Evolutionary conservation across 2,329 filamentous ascomycete species (phyloP), one percentile per base, ranked within the genome.

Genomic region (Cladobotryum protrusum): DNA sequence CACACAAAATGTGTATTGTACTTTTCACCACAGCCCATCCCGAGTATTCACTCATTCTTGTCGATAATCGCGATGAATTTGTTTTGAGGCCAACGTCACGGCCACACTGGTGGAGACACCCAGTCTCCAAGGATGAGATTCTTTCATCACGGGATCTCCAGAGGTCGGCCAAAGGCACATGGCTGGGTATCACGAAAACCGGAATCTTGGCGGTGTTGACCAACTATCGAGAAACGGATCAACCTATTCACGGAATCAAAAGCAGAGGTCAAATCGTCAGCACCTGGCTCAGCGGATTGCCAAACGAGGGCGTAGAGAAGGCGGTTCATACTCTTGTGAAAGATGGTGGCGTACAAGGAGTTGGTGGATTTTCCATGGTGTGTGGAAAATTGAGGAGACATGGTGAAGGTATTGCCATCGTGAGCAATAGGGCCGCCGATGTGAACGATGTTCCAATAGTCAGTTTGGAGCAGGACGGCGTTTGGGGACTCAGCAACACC

Each of bases 11-110:
- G 87, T 91, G 87, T 64, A 90, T 91, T 69, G 83, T 82, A 44
- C 73, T 91, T 42, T 72, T 89, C 52, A 88, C 86, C 20, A 91
- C 86, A 15, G 77, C 84, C 42, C 87, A 91, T 63, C 87, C 87
- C 9, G 73, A 78, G 57, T 91, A 91, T 67, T 77, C 85, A 20
- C 75, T 91, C 53, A 86, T 92, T 59, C 70, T 88, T 53, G 73
- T 90, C 63, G 82, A 90, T 69, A 92, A 92, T 66, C 80, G 87
- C 59, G 87, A 92, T 71, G 86, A 85, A 64, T 85, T 79, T 67
- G 79, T 85, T 55, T 72, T 83, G 13, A 75, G 82, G 24, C 82
- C 82, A 4, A 85, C 82, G 2, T 82, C 77, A 47, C 72, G 78
- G 52, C 81, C 81, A 6, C 76, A 83, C 63, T 85, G 81, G 81